These are phyloP conservation scores for Byssoonygena ceratinophila DNA, from an alignment of 2,329 filamentous ascomycete species.

Conservation along the genomic window DNA sequence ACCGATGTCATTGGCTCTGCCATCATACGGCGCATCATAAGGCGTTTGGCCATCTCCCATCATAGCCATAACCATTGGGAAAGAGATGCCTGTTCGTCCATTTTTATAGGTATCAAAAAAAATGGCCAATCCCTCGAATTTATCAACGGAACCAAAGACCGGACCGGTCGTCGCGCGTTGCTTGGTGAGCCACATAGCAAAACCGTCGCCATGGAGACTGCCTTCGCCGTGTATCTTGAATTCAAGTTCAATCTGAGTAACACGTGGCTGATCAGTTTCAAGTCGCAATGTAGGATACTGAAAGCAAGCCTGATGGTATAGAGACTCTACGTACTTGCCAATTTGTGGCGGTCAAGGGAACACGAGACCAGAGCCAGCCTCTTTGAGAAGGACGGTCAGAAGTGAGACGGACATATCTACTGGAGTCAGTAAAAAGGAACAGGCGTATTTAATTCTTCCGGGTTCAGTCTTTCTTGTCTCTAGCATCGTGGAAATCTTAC, in stretches of 20 bases:
- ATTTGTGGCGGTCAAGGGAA: constrained; percentile 92
- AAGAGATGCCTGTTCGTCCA: constrained; percentile 87
- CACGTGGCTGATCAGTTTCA: background rate
- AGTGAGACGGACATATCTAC: constrained; percentile 81
- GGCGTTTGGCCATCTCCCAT: constrained; percentile 76
- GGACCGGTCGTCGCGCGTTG: constrained; percentile 68
- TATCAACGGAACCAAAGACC: constrained; percentile 80
- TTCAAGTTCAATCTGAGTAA: constrained; percentile 65
- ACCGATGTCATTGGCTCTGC: constrained; percentile 82
- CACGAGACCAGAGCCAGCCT: constrained; percentile 87
- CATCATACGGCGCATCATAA: constrained; percentile 91
- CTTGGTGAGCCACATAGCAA: constrained; percentile 97
- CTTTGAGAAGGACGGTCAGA: constrained; percentile 81
- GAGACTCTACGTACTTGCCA: constrained; percentile 57
- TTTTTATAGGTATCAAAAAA: constrained; percentile 99
- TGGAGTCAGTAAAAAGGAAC: constrained; percentile 17
- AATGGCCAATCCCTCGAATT: constrained; percentile 86
- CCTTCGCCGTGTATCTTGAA: constrained; percentile 87
- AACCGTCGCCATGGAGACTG: constrained; percentile 86
- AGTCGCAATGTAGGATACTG: background rate
- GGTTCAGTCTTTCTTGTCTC: background rate
- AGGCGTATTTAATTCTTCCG: background rate
- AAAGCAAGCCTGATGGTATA: background rate
- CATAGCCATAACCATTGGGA: constrained; percentile 99
- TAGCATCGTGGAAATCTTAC: constrained; percentile 23